phyloP scores from a whole-genome alignment of 2,329 filamentous ascomycete genomes.

The Aschersonia sp. region DNA sequence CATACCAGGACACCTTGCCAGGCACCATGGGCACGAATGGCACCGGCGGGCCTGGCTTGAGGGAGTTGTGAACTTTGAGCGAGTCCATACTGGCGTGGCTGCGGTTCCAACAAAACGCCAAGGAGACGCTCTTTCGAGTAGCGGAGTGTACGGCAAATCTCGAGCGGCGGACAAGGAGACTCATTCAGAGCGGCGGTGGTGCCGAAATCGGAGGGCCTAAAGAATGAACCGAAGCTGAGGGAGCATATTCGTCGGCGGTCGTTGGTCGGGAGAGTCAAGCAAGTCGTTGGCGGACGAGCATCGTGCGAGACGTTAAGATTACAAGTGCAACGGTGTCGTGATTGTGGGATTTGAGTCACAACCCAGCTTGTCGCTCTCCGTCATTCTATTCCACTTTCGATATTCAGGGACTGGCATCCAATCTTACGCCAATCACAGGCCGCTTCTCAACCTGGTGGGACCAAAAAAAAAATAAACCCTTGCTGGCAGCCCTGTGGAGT shows the following conservation, averaged over 20 bases:
- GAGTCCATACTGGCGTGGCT: constrained; percentile 31
- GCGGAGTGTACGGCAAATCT: constrained; percentile 12
- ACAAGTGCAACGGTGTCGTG: not conserved
- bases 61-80: constrained; percentile 67
- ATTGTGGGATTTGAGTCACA: not conserved
- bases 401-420: too few species aligned
- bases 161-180: constrained; percentile 17
- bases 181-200: constrained; percentile 15
- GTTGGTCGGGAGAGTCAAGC: too few species aligned
- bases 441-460: not conserved
- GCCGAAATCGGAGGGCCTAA: constrained; percentile 1
- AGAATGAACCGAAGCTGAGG: constrained; percentile 5
- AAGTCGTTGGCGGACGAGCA: too few species aligned
- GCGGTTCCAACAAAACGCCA: constrained; percentile 15
- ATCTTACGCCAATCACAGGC: too few species aligned
- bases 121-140: constrained; percentile 12
- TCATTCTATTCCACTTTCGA: too few species aligned
- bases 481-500: too few species aligned
- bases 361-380: too few species aligned
- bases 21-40: constrained; percentile 60
- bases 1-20: constrained; percentile 70
- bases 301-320: too few species aligned
- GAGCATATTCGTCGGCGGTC: constrained; percentile 5
- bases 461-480: too few species aligned
- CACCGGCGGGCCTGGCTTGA: constrained; percentile 57